Evolutionary conservation across 805 yeast genomes (phyloP), one percentile per base, ranked within the genome.

Genomic region (Kurtzmaniella cleridarum): DNA sequence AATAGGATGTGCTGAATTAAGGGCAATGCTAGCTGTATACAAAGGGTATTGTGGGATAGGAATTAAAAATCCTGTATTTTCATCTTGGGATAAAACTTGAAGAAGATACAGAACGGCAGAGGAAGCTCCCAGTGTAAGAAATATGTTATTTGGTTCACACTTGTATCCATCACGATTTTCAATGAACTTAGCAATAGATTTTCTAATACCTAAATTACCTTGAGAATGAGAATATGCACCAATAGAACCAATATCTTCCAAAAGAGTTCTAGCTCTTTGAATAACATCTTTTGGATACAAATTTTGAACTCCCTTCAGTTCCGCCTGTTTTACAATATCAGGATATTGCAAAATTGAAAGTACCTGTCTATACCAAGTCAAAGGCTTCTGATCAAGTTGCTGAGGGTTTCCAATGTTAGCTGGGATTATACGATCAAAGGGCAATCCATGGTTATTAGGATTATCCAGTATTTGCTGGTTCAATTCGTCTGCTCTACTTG

Each of bases 371-470:
- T 88, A 90, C 69, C 93, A 93, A n/a, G 95, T 86, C 51, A 93
- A 71, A 1, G 99, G 98, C 53, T 81, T 75, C 62, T 93, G 99
- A 50, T 88, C 91, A 56, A 93, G 72, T 59, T 91, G 98, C 63
- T 93, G 99, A 2, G 99, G 99, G 59, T 93, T 93, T 24, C 99
- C 99, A 46, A 93, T 93, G 59, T 93, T 93, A 46, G 96, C 93
- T 53, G 79, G 81, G 57, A 95, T 84, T 51, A 93, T 85, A 43
- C 75, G 67, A 32, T 75, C 64, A 56, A 89, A 93, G 1, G 95
- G 95, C 47, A 88, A 66, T 4, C 84, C 77, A 14, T 68, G 70
- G 18, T 84, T 81, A 30, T 76, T 69, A 2, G 65, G 65, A 31
- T 65, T 57, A 9, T 60, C 57, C 16, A 50, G 44, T 30, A 93